Evolutionary conservation across 495 filamentous ascomycete genomes (phyloP).

Genomic region (Penicillium crystallinum): DNA sequence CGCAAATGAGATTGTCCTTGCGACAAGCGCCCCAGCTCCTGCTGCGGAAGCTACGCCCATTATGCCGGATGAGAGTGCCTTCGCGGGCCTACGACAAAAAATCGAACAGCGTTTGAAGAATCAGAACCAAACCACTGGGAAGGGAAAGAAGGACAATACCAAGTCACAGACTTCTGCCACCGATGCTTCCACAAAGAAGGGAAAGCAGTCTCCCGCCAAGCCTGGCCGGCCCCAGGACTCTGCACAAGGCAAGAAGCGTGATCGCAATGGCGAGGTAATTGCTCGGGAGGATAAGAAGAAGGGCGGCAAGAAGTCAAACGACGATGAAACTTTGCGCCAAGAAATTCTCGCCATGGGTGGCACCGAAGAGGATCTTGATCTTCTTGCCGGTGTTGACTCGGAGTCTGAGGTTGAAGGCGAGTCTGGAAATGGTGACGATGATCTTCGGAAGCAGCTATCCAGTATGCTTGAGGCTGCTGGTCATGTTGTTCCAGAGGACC

Average conservation of each 20-base stretch:
- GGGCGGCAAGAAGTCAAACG: slow-evolving; percentile 15
- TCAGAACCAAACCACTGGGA: slow-evolving; percentile 39
- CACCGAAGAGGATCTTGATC: slow-evolving; percentile 65
- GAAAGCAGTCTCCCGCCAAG: slow-evolving; percentile 27
- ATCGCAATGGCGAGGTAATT: slow-evolving; percentile 49
- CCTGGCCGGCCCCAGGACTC: slow-evolving; percentile 24
- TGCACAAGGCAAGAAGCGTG: slow-evolving; percentile 42
- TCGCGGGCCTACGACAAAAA: slow-evolving; percentile 58
- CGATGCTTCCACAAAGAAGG: slow-evolving; percentile 19
- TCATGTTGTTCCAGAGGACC: slow-evolving; percentile 38
- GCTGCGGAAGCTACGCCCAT: slow-evolving; percentile 21
- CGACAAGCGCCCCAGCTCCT: slow-evolving; percentile 14
- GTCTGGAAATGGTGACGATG: slow-evolving; percentile 29
- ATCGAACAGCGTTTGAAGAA: slow-evolving; percentile 53
- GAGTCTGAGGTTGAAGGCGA: slow-evolving; percentile 53
- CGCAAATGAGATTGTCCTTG: slow-evolving; percentile 19
- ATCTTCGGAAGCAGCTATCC: slow-evolving; percentile 38
- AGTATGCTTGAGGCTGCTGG: slow-evolving; percentile 42
- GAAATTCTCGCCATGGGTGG: slow-evolving; percentile 76
- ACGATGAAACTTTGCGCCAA: slow-evolving; percentile 48
- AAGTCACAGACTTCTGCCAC: slow-evolving; percentile 16
- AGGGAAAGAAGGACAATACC: slow-evolving; percentile 44
- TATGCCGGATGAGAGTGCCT: slow-evolving; percentile 52
- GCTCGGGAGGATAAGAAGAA: slow-evolving; percentile 29
- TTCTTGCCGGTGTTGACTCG: slow-evolving; percentile 58